These are phyloP conservation scores for Neckera pumila DNA, from an alignment of 225 moss, liverwort and hornwort genomes.

Conservation along the genomic window DNA sequence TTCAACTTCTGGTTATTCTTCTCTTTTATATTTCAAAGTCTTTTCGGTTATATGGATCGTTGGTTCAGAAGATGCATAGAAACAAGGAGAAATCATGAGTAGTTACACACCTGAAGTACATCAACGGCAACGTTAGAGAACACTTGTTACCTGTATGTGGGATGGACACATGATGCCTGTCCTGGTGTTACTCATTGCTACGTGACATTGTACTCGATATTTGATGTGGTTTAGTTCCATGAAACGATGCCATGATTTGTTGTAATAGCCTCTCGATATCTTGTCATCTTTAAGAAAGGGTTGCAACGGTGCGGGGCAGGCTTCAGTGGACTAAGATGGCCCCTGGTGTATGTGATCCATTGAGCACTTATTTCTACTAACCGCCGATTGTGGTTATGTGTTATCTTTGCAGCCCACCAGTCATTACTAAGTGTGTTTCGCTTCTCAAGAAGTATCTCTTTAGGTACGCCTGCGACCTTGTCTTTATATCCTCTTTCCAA, in stretches of 20 bases:
- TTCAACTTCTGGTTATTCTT: not conserved
- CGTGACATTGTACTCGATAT: not conserved
- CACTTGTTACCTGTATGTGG: not conserved
- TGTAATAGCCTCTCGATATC: not conserved
- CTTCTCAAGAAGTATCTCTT: conserved; percentile 97
- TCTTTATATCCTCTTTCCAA: not conserved
- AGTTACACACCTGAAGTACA: not conserved
- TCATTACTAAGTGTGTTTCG: conserved; percentile 93
- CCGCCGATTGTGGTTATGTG: not conserved
- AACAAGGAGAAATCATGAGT: not conserved
- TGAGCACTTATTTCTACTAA: not conserved
- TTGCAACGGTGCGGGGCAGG: not conserved
- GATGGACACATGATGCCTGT: not conserved
- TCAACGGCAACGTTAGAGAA: not conserved
- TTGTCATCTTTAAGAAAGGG: not conserved
- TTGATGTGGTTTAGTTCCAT: not conserved
- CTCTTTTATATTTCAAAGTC: not conserved
- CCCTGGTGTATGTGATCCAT: not conserved
- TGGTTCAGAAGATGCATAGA: not conserved
- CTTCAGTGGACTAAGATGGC: not conserved
- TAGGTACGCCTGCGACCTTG: conserved; percentile 40
- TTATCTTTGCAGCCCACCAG: conserved; percentile 69
- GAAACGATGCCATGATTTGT: not conserved
- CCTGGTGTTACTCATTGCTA: not conserved
- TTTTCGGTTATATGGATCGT: not conserved